Base-by-base conservation (phyloP, 108 stramenopile genomes). In the Thalassiosira profunda region DNA sequence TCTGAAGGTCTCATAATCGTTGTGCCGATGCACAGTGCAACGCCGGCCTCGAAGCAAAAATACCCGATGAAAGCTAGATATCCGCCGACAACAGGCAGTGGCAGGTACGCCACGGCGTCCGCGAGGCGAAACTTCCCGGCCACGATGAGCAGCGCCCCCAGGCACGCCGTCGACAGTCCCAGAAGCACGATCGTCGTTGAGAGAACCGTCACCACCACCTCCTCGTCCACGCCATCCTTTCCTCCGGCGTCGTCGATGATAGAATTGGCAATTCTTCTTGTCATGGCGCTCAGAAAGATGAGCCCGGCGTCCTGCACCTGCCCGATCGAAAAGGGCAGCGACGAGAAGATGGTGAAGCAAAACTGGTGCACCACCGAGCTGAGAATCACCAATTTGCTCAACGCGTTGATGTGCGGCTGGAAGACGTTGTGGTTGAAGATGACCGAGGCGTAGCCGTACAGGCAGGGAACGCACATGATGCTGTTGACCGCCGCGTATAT, bases 231-330 rank as follows among this genome's bases (percentile, higher is more conserved):
- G 36, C 63, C 63, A 29, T 58, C 57, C 8, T 38, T 3, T 28
- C 43, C 72, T 26, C 59, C 59, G 34, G 38, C 26, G 12, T 70
- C 67, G 34, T 51, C 62, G 63, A 87, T 31, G 51, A 94, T 84
- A 12, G 49, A 53, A 30, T 77, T 70, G 15, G 94, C 98, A 62
- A 98, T 91, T 14, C 42, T 77, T 41, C 88, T 85, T 12, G 93
- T 89, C 94, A 99, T 99, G 60, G 66, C 63, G 23, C 79, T 81
- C 24, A 98, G 75, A 78, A 99, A 98, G 35, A 98, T 98, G 30
- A 98, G 70, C 11, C 98, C 98, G 1, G 98, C 98, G 80, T 99
- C 98, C 77, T 98, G 98, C 14, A 98, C 98, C 30, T 86, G 88
- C 18, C 97, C 97, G 51, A 97, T 96, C 40, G 94, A 88, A 77